Conservation (phyloP, 2,329 filamentous ascomycete species). For the Fusarium albosuccineum region DNA sequence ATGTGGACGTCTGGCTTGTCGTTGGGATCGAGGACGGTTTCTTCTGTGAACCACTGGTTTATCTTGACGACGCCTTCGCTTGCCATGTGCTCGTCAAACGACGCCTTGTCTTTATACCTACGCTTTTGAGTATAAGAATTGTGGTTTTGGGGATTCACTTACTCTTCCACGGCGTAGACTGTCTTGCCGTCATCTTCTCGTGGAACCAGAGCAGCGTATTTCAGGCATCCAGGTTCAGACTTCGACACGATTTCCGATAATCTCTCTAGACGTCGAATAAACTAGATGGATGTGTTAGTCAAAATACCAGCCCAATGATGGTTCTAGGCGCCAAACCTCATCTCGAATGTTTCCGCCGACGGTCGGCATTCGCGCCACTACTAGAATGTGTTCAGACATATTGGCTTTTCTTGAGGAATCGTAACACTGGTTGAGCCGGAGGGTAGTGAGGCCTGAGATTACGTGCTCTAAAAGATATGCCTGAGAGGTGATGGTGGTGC, state of each 20-base stretch:
- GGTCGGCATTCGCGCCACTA: constrained; percentile 16
- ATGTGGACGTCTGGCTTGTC: constrained; percentile 25
- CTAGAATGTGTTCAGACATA: constrained; percentile 16
- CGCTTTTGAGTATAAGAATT: neutral
- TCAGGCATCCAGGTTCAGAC: constrained; percentile 24
- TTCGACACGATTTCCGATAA: constrained; percentile 1
- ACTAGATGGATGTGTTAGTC: neutral
- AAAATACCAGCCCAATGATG: neutral
- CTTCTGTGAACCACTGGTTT: constrained; percentile 39
- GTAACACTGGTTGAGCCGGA: neutral
- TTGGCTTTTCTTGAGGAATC: neutral
- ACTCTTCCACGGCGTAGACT: constrained; percentile 47
- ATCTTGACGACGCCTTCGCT: constrained; percentile 34
- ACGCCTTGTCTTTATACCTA: constrained; percentile 45
- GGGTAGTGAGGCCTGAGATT: neutral
- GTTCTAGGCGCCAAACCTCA: constrained; percentile 2
- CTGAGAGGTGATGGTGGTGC: neutral
- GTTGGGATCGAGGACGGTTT: constrained; percentile 24
- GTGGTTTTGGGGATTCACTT: neutral
- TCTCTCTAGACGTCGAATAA: constrained; percentile 10
- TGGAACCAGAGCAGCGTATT: constrained; percentile 45
- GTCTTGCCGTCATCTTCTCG: constrained; percentile 44
- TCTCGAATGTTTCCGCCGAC: constrained; percentile 10
- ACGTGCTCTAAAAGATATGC: neutral
- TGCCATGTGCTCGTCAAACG: constrained; percentile 45